These are phyloP conservation scores for Talaromyces sp. DNA, from an alignment of 2,329 filamentous ascomycete genomes.

Conservation along the genomic window DNA sequence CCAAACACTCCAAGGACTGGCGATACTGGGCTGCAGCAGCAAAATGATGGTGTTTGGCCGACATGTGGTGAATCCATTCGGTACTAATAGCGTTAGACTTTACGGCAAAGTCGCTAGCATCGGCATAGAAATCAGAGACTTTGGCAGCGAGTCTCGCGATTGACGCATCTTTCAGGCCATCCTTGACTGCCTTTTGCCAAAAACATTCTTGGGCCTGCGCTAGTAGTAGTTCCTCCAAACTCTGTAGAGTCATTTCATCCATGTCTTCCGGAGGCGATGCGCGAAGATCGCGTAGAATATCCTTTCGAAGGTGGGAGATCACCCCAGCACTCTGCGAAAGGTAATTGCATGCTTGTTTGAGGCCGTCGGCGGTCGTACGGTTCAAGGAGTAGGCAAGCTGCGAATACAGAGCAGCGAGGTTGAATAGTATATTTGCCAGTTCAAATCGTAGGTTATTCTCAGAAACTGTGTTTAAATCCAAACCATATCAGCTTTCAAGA, in stretches of 20 bases:
- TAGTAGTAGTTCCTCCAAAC: slow-evolving; percentile 75
- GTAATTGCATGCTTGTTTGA: slow-evolving; percentile 85
- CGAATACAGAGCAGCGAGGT: slow-evolving; percentile 87
- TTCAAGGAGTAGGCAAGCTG: slow-evolving; percentile 82
- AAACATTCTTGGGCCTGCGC: slow-evolving; percentile 96
- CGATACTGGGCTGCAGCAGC: slow-evolving; percentile 91
- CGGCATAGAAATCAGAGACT: slow-evolving; percentile 84
- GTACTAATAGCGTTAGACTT: slow-evolving; percentile 86
- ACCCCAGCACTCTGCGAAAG: slow-evolving; percentile 85
- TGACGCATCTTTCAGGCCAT: slow-evolving; percentile 83
- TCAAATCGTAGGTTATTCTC: slow-evolving; percentile 73
- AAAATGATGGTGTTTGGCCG: slow-evolving; percentile 95
- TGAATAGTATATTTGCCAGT: slow-evolving; percentile 87
- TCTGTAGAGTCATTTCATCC: slow-evolving; percentile 82
- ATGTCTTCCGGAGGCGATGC: slow-evolving; percentile 88
- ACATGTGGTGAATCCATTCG: slow-evolving; percentile 97
- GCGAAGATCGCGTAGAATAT: slow-evolving; percentile 76
- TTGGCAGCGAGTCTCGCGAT: slow-evolving; percentile 88
- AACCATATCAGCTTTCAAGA: neutral
- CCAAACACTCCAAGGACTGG: slow-evolving; percentile 82
- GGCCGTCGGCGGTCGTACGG: slow-evolving; percentile 70
- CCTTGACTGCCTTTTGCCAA: slow-evolving; percentile 95
- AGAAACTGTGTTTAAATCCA: slow-evolving; percentile 36
- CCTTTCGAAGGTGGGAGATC: slow-evolving; percentile 69
- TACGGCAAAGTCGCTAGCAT: slow-evolving; percentile 78